These are phyloP conservation scores for Entomortierella beljakovae DNA, from an alignment of 192 early-diverging fungal genomes.

Conservation along the genomic window DNA sequence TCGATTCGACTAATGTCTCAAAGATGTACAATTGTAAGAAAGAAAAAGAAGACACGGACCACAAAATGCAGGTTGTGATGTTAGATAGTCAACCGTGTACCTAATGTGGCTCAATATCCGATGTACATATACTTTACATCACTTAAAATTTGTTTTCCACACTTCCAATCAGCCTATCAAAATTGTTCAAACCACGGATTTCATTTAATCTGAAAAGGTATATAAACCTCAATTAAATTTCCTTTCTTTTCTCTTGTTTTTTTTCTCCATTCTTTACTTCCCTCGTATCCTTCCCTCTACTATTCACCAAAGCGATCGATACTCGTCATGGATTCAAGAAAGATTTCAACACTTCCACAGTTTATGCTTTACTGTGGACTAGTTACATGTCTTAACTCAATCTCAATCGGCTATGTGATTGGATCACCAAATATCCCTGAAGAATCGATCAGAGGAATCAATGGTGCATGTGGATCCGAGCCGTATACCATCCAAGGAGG, in stretches of 20 bases:
- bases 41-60: background rate
- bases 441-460: constrained; percentile 30
- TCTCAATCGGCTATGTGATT: constrained; percentile 57
- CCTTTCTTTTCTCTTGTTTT: background rate
- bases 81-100: too few relatives aligned
- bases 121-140: background rate
- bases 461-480: constrained; percentile 15
- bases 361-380: constrained; percentile 48
- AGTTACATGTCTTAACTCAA: constrained; percentile 51
- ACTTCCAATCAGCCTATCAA: too few relatives aligned
- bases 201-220: too few relatives aligned
- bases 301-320: background rate
- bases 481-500: constrained; percentile 19
- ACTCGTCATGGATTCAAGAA: constrained; percentile 16
- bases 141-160: too few relatives aligned
- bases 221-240: background rate
- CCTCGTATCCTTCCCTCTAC: background rate
- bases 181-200: too few relatives aligned
- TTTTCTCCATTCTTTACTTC: background rate
- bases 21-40: background rate
- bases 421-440: constrained; percentile 60
- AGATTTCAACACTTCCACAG: constrained; percentile 11
- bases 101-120: too few relatives aligned
- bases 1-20: background rate
- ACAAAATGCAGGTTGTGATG: too few relatives aligned